Evolutionary conservation across 2,329 filamentous ascomycete species (phyloP).

Genomic region (Lachnellula cervina): DNA sequence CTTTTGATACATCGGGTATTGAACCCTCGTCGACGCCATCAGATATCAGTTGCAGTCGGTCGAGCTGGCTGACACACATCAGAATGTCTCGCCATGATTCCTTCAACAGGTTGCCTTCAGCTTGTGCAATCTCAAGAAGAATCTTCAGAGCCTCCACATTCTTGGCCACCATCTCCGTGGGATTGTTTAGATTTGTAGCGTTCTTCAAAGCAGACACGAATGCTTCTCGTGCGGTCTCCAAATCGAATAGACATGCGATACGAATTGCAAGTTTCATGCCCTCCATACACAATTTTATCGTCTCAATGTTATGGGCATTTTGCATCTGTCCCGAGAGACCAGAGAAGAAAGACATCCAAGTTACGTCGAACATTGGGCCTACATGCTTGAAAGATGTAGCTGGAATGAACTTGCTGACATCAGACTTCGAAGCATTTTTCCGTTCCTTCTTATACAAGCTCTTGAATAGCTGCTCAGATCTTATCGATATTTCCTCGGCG

Average conservation of each 20-base stretch:
- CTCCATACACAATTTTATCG: slow-evolving; percentile 88
- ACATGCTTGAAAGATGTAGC: slow-evolving; percentile 93
- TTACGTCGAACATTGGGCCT: slow-evolving; percentile 97
- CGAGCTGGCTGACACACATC: slow-evolving; percentile 91
- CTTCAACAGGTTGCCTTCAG: slow-evolving; percentile 83
- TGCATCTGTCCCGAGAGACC: slow-evolving; percentile 91
- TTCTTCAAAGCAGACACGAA: slow-evolving; percentile 92
- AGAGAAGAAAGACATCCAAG: slow-evolving; percentile 98
- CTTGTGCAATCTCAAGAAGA: slow-evolving; percentile 84
- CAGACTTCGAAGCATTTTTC: slow-evolving; percentile 65
- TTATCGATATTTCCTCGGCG: slow-evolving; percentile 80
- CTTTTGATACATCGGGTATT: slow-evolving; percentile 86
- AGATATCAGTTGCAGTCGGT: slow-evolving; percentile 90
- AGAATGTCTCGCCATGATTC: slow-evolving; percentile 94
- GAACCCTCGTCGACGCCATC: slow-evolving; percentile 90
- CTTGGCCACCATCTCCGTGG: slow-evolving; percentile 92
- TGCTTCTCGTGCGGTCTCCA: slow-evolving; percentile 88
- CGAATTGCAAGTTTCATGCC: slow-evolving; percentile 91
- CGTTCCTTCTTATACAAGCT: slow-evolving; percentile 86
- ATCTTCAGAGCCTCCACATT: slow-evolving; percentile 93
- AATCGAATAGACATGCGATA: slow-evolving; percentile 87
- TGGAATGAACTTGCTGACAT: slow-evolving; percentile 73
- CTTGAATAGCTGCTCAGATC: slow-evolving; percentile 82
- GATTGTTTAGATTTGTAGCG: slow-evolving; percentile 92
- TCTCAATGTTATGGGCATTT: slow-evolving; percentile 86